A percentile compares a stretch with the other conserved stretches of the same genome.
These are phyloP conservation scores for Leucaena leucocephala DNA, from an alignment of 306 rosid genomes.

Conservation along the genomic window DNA sequence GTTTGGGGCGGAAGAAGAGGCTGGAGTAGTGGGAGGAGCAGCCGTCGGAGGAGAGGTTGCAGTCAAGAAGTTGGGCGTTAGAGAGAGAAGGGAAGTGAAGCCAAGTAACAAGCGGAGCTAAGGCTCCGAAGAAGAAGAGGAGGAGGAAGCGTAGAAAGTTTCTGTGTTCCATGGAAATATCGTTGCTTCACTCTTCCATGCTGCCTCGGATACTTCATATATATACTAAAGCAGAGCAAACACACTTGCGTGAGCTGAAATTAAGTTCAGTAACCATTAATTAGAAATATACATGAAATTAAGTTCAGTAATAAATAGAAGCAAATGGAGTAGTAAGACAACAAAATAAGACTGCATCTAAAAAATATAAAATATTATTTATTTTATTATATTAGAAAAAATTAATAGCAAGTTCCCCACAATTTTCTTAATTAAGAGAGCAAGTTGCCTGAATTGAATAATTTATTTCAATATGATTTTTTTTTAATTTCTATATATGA, in stretches of 20 bases:
- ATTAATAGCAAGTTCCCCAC: no score
- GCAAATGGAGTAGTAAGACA: no score
- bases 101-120: slow-evolving; percentile 55
- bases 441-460: no score
- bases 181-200: neutral
- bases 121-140: slow-evolving; percentile 37
- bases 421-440: no score
- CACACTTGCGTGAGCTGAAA: neutral
- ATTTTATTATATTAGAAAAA: no score
- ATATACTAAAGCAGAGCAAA: neutral
- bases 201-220: neutral
- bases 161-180: slow-evolving; percentile 53
- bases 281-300: no score
- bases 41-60: slow-evolving; percentile 59
- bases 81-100: slow-evolving; percentile 45
- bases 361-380: no score
- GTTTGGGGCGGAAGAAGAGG: slow-evolving; percentile 29
- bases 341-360: no score
- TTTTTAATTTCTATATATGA: no score
- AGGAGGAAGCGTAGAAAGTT: slow-evolving; percentile 45
- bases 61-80: slow-evolving; percentile 47
- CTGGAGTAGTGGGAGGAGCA: slow-evolving; percentile 47
- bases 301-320: no score
- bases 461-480: no score
- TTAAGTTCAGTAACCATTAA: no score